Evolutionary conservation across 805 yeast species (phyloP).

Genomic region (Candida nitratophila): DNA sequence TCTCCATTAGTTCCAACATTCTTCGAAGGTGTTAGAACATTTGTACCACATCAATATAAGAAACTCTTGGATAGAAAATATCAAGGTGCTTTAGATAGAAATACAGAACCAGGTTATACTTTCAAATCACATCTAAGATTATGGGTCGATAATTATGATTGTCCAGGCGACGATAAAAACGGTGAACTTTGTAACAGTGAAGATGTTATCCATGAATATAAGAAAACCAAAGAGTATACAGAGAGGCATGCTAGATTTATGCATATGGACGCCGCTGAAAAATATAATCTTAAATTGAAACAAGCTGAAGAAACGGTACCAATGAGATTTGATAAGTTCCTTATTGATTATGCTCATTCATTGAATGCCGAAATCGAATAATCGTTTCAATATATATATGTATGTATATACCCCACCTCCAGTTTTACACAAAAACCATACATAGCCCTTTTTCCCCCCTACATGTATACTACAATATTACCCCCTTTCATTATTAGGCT

Average conservation of each 20-base stretch:
- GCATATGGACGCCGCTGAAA: neutral
- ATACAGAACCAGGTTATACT: conserved; percentile 32
- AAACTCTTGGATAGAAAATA: conserved; percentile 45
- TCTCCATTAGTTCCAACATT: conserved; percentile 41
- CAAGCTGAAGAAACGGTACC: conserved; percentile 18
- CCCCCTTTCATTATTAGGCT: too few species aligned
- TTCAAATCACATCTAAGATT: conserved; percentile 46
- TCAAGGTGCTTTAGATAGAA: conserved; percentile 25
- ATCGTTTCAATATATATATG: conserved; percentile 25
- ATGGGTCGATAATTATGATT: conserved; percentile 39
- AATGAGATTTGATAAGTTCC: conserved; percentile 21
- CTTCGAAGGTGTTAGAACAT: conserved; percentile 50
- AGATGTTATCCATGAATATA: conserved; percentile 23
- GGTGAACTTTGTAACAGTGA: conserved; percentile 25
- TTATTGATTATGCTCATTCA: conserved; percentile 12
- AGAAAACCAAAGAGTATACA: conserved; percentile 23
- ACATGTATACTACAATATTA: too few species aligned
- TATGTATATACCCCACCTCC: conserved; percentile 15
- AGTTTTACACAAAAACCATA: neutral
- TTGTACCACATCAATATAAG: conserved; percentile 41
- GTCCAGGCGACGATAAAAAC: conserved; percentile 18
- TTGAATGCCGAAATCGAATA: conserved; percentile 15
- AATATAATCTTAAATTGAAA: conserved; percentile 6
- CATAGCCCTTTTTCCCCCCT: too few species aligned
- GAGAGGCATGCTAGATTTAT: conserved; percentile 14